These are phyloP conservation scores for Fusarium sp. DNA, from an alignment of 2,329 filamentous ascomycete genomes.

Conservation along the genomic window DNA sequence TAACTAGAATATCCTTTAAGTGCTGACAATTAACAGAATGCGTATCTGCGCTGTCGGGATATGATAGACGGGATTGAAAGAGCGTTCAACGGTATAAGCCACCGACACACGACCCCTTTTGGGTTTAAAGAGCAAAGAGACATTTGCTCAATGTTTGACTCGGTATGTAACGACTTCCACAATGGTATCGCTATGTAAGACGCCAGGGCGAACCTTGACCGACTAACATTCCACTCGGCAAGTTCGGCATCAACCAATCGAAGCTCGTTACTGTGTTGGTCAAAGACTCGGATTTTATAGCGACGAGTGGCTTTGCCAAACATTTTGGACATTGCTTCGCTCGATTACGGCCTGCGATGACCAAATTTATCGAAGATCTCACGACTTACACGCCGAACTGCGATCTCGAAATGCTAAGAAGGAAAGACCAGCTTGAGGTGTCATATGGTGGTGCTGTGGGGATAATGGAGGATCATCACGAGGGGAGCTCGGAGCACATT, in stretches of 20 bases:
- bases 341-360: slow-evolving; percentile 10
- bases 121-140: slow-evolving; percentile 13
- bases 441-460: slow-evolving; percentile 6
- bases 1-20: not conserved
- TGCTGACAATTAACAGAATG: slow-evolving; percentile 18
- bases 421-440: slow-evolving; percentile 23
- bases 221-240: slow-evolving; percentile 10
- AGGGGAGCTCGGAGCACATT: slow-evolving; percentile 22
- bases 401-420: slow-evolving; percentile 24
- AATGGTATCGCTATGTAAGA: not conserved
- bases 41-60: slow-evolving; percentile 27
- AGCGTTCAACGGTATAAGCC: slow-evolving; percentile 4
- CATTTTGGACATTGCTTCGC: slow-evolving; percentile 33
- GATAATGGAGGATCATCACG: slow-evolving; percentile 8
- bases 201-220: not conserved
- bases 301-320: slow-evolving; percentile 17
- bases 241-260: slow-evolving; percentile 28
- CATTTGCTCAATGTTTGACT: slow-evolving; percentile 22
- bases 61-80: slow-evolving; percentile 21
- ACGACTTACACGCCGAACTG: slow-evolving; percentile 14
- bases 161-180: slow-evolving; percentile 13
- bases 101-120: slow-evolving; percentile 12
- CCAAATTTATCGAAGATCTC: slow-evolving; percentile 13
- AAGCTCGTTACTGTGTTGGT: slow-evolving; percentile 17
- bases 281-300: slow-evolving; percentile 9